phyloP scores from a whole-genome alignment of 1,284 basidiomycete species.

The Cutaneotrichosporon dermatis region DNA sequence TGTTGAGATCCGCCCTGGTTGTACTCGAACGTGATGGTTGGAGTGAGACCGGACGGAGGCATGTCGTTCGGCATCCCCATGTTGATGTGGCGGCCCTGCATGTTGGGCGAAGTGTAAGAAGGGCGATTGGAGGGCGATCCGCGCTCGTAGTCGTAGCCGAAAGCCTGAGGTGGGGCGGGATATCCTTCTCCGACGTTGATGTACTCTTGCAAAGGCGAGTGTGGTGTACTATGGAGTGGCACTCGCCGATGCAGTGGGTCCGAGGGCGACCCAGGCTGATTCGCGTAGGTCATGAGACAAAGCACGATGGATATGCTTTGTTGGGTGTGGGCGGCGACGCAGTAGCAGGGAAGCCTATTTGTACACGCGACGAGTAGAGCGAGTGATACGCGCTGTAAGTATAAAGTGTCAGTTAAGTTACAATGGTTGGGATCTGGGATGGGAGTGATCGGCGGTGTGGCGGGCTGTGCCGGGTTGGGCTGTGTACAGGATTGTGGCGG shows the following conservation, averaged over 20 bases:
- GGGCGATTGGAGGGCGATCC: not conserved
- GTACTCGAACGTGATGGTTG: constrained; percentile 8
- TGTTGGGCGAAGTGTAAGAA: not conserved
- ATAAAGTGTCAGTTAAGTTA: not conserved
- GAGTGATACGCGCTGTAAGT: not conserved
- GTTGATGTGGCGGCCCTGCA: not conserved
- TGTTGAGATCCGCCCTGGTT: not conserved
- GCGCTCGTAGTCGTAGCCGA: constrained; percentile 5
- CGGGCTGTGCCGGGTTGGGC: no score
- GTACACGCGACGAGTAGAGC: no score
- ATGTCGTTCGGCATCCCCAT: not conserved
- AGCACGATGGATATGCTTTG: constrained; percentile 2
- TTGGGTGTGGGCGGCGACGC: not conserved
- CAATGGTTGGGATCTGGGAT: no score
- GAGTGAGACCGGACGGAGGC: not conserved
- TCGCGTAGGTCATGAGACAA: constrained; percentile 8
- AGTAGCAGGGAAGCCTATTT: no score
- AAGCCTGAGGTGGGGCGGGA: not conserved
- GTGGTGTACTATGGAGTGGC: not conserved
- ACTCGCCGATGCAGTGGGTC: constrained; percentile 1
- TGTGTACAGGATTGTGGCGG: no score
- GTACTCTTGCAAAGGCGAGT: constrained; percentile 3
- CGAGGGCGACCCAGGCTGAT: constrained; percentile 4
- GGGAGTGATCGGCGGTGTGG: no score
- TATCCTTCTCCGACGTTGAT: not conserved